These are phyloP conservation scores for Fusarium sp. DNA, from an alignment of 2,329 filamentous ascomycete genomes.

Conservation along the genomic window DNA sequence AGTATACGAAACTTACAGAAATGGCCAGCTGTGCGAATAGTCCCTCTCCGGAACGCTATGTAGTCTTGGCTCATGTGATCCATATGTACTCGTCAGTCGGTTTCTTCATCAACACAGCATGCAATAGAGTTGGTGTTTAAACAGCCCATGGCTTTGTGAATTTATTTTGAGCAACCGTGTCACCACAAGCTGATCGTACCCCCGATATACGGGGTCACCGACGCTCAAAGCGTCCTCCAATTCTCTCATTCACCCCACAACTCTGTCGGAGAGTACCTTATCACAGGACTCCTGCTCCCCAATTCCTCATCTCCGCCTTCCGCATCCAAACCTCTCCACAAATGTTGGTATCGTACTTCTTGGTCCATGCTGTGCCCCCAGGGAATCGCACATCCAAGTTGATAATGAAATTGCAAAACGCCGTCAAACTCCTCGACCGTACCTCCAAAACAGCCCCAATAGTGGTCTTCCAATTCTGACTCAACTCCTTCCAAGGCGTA, in stretches of 20 bases:
- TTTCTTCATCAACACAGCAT: conserved; percentile 27
- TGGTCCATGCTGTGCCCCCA: conserved; percentile 42
- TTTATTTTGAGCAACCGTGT: conserved; percentile 43
- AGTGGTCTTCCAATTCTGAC: conserved; percentile 32
- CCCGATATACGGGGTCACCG: conserved; percentile 40
- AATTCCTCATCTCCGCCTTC: conserved; percentile 35
- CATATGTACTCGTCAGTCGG: conserved; percentile 24
- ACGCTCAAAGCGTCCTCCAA: conserved; percentile 30
- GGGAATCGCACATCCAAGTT: conserved; percentile 45
- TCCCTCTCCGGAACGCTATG: neutral
- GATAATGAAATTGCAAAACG: conserved; percentile 44
- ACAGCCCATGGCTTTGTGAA: conserved; percentile 46
- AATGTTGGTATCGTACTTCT: conserved; percentile 49
- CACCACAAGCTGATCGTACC: conserved; percentile 43
- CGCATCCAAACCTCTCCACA: conserved; percentile 29
- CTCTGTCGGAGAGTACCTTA: conserved; percentile 19
- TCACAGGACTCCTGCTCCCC: conserved; percentile 18
- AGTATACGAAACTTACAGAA: conserved; percentile 25
- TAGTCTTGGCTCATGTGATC: conserved; percentile 12
- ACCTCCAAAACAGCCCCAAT: conserved; percentile 41
- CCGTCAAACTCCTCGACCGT: conserved; percentile 48
- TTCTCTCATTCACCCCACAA: conserved; percentile 20
- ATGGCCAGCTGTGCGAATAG: neutral
- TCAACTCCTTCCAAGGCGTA: conserved; percentile 38
- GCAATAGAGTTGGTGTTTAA: conserved; percentile 36